Base-by-base conservation (phyloP, 1,284 basidiomycete species). In the Cystobasidiaceae sp. region DNA sequence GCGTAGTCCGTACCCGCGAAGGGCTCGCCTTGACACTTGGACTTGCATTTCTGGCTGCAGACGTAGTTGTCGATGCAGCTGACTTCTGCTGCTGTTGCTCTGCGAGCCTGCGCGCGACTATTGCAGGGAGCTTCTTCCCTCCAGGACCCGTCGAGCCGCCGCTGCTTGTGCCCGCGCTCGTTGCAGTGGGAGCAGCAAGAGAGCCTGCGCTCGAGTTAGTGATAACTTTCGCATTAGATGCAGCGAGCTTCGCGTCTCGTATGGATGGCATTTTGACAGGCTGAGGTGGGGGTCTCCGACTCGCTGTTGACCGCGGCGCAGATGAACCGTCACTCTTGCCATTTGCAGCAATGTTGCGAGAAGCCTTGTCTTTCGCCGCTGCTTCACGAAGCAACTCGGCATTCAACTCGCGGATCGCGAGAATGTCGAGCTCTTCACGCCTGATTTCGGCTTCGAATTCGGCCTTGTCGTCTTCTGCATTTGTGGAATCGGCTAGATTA, bases 361-460 rank as follows among this genome's bases (percentile, higher is more conserved):
- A n/a, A 37, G 15, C 11, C 23, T 48, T 48, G 9, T 46, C 30
- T 6, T 37, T 17, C 17, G 34, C 13, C 5, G 39, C 15, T 23
- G 21, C 49, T 57, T 67, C 57, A 19, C 33, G 50, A 23, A 61
- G 37, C 8, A 60, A 39, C 49, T 73, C 72, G 1, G 30, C 56
- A 19, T 66, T 68, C 41, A 72, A 46, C 59, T 72, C 68, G 43
- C 71, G 55, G 9, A 73, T 34, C 2, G 72, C 72, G 25, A 73
- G 52, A 1, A 73, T 58, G 54, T 73, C 72, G 25, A 73, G 63
- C 55, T 72, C 58, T 52, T 73, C 72, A n/a, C 67, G 60, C 59
- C 67, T 67, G 60, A 73, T 72, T 15, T 50, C 65, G n/a, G 70
- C 69, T 39, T 73, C 70, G 13, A 72, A 56, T 45, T 68, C 68